These are phyloP conservation scores for Leishmania braziliensis DNA, from an alignment of 208 protist species.

Conservation along the genomic window DNA sequence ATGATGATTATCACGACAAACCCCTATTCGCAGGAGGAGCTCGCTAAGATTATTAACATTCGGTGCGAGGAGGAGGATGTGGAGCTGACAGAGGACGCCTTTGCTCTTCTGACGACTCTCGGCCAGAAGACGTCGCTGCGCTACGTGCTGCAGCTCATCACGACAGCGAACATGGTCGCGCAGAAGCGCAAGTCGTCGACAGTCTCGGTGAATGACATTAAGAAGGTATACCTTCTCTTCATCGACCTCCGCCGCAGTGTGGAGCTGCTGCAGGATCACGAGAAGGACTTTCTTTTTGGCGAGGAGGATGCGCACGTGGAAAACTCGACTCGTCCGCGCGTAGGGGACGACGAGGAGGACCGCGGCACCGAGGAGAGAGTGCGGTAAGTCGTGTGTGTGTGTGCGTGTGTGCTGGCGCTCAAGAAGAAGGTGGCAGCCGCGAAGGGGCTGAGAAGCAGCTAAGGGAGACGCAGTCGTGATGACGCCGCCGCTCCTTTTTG, in stretches of 20 bases:
- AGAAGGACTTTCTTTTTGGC: constrained; percentile 92
- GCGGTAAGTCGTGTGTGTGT: constrained; percentile 5
- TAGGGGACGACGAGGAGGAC: constrained; percentile 21
- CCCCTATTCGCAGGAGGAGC: constrained; percentile 95
- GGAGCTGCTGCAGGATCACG: constrained; percentile 89
- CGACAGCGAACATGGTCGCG: constrained; percentile 95
- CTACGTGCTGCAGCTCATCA: constrained; percentile 99
- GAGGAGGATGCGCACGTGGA: constrained; percentile 84
- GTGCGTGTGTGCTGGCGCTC: background rate
- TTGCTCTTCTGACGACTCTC: constrained; percentile 96
- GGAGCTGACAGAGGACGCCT: constrained; percentile 96
- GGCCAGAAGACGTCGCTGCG: constrained; percentile 97
- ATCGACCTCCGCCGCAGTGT: constrained; percentile 95
- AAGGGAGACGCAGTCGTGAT: background rate
- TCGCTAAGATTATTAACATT: constrained; percentile 97
- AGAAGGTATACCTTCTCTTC: constrained; percentile 98
- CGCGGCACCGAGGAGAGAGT: constrained; percentile 50
- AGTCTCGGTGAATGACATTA: constrained; percentile 97
- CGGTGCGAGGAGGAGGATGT: constrained; percentile 99
- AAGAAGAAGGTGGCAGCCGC: background rate
- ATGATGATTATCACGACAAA: constrained; percentile 99
- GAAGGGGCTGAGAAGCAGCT: no score
- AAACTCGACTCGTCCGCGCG: constrained; percentile 47
- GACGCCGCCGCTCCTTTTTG: background rate
- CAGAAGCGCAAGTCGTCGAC: constrained; percentile 93